A percentile compares a stretch with the other conserved stretches of the same genome.
Conservation (phyloP, 306 rosid genomes). For the Fragaria ananassa region DNA sequence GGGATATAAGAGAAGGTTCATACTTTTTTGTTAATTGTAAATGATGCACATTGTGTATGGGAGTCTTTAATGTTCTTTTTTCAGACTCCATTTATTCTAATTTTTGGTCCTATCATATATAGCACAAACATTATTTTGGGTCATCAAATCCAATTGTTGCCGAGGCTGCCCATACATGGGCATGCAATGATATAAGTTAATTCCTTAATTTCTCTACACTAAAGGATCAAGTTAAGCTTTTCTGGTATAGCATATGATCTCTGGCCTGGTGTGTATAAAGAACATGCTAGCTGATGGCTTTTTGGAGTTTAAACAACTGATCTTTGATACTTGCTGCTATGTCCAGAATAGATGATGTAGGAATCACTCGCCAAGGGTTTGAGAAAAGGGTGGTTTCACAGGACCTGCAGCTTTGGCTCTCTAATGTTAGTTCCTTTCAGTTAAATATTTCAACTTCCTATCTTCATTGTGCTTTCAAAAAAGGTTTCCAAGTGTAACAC, state of each 20-base stretch:
- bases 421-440: conserved; percentile 61
- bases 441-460: neutral
- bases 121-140: neutral
- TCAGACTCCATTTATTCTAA: neutral
- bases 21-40: neutral
- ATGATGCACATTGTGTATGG: neutral
- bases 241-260: neutral
- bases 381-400: conserved; percentile 96
- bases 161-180: neutral
- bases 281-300: neutral
- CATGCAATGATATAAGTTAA: neutral
- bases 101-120: neutral
- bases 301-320: neutral
- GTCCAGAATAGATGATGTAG: conserved; percentile 61
- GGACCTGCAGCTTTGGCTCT: conserved; percentile 84
- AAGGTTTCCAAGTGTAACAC: neutral
- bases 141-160: neutral
- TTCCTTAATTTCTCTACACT: neutral
- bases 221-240: neutral
- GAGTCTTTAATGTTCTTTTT: neutral
- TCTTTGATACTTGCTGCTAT: neutral
- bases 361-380: conserved; percentile 82
- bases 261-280: neutral
- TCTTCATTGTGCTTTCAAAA: neutral
- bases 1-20: neutral